Base-by-base conservation (phyloP, 2,329 filamentous ascomycete genomes). In the Aureobasidium namibiae region DNA sequence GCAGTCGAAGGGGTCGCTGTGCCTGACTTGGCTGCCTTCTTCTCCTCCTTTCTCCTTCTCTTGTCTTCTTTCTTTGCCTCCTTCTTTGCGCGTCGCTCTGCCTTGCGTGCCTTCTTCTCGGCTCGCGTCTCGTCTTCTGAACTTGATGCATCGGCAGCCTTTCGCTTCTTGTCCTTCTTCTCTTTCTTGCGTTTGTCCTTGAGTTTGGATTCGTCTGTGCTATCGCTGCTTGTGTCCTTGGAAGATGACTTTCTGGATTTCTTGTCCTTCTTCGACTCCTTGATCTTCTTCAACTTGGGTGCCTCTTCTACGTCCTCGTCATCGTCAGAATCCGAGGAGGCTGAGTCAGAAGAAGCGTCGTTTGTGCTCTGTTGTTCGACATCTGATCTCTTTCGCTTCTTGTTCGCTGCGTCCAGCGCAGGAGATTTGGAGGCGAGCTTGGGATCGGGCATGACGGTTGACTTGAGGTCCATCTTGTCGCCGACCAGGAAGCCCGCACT, bases 401-500 rank as follows among this genome's bases (percentile, higher is more conserved):
- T 58, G 45, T 36, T 56, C 4, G 53, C 23, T 46, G 41, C 53
- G 41, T 36, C 41, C 53, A 39, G 41, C 53, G 53, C 53, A 44
- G 48, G 16, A 16, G 62, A 26, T 34, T 81, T 82, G 24, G 85
- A 77, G 33, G 34, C 16, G 23, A 31, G 14, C 7, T 42, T 50
- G 29, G 33, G 23, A 39, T 26, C 62, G 53, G 41, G 49, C 36
- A 83, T 70, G 54, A 29, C 62, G 63, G 54, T 63, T 67, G 46
- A 16, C 61, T 61, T 41, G 45, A 61, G 49, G 64, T 80, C 74
- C 60, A 80, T 76, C 68, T 81, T 80, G 61, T 84, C 82, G 13
- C 83, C 83, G 5, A 82, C 78, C 63, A 87, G 69, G 60, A 91
- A 81, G 0, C 92, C 94, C n/a, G 90, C 94, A 61, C 80, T 85